These are phyloP conservation scores for Acmispon strigosus DNA, from an alignment of 306 rosid species.

Conservation along the genomic window DNA sequence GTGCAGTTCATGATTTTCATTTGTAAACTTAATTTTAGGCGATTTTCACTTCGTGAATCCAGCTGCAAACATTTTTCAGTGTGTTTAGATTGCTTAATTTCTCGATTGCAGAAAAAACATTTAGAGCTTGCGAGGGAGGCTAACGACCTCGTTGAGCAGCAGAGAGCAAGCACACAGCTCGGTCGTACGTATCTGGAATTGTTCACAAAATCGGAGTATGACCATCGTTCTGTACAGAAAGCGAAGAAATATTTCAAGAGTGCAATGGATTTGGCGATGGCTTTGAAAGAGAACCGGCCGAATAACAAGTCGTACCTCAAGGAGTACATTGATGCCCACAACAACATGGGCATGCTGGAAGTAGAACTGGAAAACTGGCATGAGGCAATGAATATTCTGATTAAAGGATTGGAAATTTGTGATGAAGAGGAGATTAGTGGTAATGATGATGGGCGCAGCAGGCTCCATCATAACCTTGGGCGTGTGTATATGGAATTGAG, in stretches of 20 bases:
- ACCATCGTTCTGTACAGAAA: conserved; percentile 52
- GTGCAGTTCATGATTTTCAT: too few species aligned
- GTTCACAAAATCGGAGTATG: conserved; percentile 46
- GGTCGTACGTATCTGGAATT: conserved; percentile 82
- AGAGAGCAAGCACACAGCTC: conserved; percentile 80
- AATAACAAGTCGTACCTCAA: conserved; percentile 34
- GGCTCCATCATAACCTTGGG: conserved; percentile 95
- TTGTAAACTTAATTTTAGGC: too few species aligned
- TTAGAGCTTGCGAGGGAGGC: conserved; percentile 71
- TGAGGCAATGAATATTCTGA: conserved; percentile 52
- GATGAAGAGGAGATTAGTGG: conserved; percentile 72
- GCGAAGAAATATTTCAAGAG: conserved; percentile 73
- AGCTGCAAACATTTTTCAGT: background rate
- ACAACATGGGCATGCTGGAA: conserved; percentile 86
- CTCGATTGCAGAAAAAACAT: conserved; percentile 61
- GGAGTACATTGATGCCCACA: conserved; percentile 83
- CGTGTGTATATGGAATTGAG: conserved; percentile 66
- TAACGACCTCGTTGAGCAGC: conserved; percentile 70
- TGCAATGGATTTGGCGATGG: conserved; percentile 66
- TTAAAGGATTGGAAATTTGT: conserved; percentile 57
- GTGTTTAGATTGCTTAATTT: background rate
- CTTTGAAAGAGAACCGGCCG: conserved; percentile 58
- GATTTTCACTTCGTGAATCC: too few species aligned
- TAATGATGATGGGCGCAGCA: conserved; percentile 61
- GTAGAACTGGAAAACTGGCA: conserved; percentile 73